Evolutionary conservation across 305 asterid species (phyloP).

Genomic region (Fraxinus velutina): DNA sequence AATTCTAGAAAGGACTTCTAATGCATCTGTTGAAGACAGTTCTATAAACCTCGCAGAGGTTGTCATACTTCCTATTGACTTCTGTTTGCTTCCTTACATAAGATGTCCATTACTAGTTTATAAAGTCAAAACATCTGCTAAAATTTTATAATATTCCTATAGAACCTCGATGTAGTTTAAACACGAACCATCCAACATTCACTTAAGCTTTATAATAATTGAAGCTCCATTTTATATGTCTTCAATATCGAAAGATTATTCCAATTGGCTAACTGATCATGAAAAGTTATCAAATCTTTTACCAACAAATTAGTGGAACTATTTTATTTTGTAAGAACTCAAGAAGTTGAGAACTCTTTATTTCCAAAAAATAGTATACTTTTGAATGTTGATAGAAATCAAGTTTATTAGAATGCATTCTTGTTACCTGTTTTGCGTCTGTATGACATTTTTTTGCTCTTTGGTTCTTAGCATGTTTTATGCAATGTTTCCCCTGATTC

Average conservation of each 20-base stretch:
- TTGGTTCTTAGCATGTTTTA: background rate
- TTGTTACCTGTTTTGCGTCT: background rate
- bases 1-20: constrained; percentile 73
- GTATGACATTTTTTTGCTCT: background rate
- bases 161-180: constrained; percentile 3
- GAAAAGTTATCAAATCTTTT: background rate
- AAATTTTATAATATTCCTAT: background rate
- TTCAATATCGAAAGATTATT: background rate
- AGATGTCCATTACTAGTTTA: constrained; percentile 2
- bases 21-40: constrained; percentile 84
- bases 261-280: background rate
- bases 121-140: constrained; percentile 9
- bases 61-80: constrained; percentile 19
- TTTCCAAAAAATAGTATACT: background rate
- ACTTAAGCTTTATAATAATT: background rate
- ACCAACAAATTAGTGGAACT: constrained; percentile 1
- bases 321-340: constrained; percentile 2
- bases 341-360: background rate
- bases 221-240: constrained; percentile 17
- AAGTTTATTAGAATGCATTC: background rate
- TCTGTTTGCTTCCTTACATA: background rate
- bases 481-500: background rate
- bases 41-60: constrained; percentile 84
- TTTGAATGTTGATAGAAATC: background rate
- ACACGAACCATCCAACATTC: background rate